Evolutionary conservation across 495 filamentous ascomycete genomes (phyloP), one percentile per base, ranked within the genome.

Genomic region (Aspergillus nanangensis): DNA sequence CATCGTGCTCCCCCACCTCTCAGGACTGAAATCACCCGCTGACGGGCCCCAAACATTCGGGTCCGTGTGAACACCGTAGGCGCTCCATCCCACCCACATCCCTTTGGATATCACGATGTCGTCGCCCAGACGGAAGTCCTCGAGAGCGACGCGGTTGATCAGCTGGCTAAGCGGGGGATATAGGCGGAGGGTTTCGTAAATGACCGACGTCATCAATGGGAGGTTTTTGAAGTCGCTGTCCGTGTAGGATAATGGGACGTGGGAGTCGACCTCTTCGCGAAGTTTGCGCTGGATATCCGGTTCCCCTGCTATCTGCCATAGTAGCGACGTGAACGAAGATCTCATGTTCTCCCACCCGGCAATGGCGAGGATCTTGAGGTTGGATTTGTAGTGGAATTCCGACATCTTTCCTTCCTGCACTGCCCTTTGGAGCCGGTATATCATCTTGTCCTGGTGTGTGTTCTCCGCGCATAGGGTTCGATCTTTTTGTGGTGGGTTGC

Each of bases 111-210:
- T 65, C 2, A 33, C 14, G 4, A 71, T 46, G 8, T 56, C 38
- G 0, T 53, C 52, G 8, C 62, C 66, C 0, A 70, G 53, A 2
- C 53, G 8, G 10, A 44, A 14, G 2, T 34, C 18, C 0, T 22
- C 21, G 3, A 44, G 46, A 0, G 62, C 57, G 2, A 62, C 47
- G 1, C 65, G 61, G 23, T 71, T 71, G 32, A 70, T 59, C 0
- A 70, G 41, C 33, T 70, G 63, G 0, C 60, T 62, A 17, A 72
- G 59, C 5, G 66, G 68, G 8, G 69, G 67, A 34, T 63, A 72
- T 0, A 72, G 49, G 8, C 67, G 63, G 15, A 72, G 65, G 5
- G 60, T 27, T 32, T 72, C 69, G 38, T 65, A 55, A 20, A 72
- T 60, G 32, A 63, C 52, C 9, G 65, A 50, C 2, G 60, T 61